phyloP scores from a whole-genome alignment of 129 eudicot species.

The Solidago caesia region DNA sequence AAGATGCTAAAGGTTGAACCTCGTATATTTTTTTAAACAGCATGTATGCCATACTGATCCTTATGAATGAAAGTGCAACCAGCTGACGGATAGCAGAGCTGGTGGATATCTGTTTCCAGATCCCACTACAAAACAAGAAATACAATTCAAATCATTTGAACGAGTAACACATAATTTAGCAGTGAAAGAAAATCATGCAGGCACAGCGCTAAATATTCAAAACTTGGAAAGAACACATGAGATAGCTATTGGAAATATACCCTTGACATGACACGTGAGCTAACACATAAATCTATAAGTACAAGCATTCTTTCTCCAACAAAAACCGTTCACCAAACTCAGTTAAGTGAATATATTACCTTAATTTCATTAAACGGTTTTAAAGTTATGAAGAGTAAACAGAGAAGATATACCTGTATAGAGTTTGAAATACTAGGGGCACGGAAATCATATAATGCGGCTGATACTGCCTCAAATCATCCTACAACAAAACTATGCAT shows the following conservation, averaged over 20 bases:
- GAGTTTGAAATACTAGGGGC: constrained; percentile 88
- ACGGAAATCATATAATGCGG: constrained; percentile 88
- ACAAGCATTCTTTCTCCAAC: not conserved
- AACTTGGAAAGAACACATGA: not conserved
- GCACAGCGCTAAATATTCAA: not conserved
- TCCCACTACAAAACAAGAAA: constrained; percentile 64
- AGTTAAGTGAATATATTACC: not conserved
- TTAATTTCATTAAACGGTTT: not conserved
- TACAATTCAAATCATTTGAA: constrained; percentile 1
- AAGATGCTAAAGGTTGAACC: constrained; percentile 44
- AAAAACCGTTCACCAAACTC: not conserved
- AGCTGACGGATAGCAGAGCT: constrained; percentile 66
- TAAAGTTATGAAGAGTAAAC: constrained; percentile 4
- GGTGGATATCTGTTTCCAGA: constrained; percentile 76
- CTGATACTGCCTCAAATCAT: constrained; percentile 78
- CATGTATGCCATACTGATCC: constrained; percentile 90
- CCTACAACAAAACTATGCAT: constrained; percentile 49
- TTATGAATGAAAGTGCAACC: constrained; percentile 61
- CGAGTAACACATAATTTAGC: constrained; percentile 6
- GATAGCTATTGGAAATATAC: not conserved
- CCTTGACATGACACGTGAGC: too few relatives aligned
- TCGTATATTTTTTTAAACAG: constrained; percentile 79
- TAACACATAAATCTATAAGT: too few relatives aligned
- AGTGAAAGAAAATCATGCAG: constrained; percentile 5
- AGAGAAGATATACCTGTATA: constrained; percentile 62